These are phyloP conservation scores for Candida anutae DNA, from an alignment of 1,139 yeast species.

Conservation along the genomic window DNA sequence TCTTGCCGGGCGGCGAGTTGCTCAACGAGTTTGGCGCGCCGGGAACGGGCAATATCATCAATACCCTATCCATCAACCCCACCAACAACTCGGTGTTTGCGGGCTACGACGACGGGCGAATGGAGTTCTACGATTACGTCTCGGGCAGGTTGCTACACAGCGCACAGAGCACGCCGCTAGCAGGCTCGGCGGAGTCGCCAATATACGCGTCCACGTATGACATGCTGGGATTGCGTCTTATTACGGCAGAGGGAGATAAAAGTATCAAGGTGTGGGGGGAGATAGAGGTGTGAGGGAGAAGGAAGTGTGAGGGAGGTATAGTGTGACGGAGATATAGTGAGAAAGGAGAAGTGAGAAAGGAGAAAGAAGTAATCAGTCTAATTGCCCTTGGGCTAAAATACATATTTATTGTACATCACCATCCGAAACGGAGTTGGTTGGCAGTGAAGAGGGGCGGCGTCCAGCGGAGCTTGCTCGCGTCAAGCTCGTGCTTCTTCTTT, in stretches of 20 bases:
- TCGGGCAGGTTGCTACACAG: conserved; percentile 58
- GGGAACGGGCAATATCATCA: conserved; percentile 47
- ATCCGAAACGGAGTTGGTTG: conserved; percentile 89
- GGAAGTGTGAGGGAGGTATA: no score
- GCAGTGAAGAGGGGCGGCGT: conserved; percentile 96
- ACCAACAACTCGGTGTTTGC: conserved; percentile 62
- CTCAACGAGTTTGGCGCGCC: conserved; percentile 41
- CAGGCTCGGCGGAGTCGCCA: conserved; percentile 66
- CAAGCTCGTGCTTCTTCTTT: conserved; percentile 72
- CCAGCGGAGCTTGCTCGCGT: conserved; percentile 72
- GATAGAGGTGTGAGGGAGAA: no score
- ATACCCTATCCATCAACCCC: conserved; percentile 59
- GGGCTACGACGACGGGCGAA: conserved; percentile 78
- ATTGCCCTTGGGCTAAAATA: no score
- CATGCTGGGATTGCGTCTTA: conserved; percentile 66
- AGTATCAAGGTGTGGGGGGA: conserved; percentile 81
- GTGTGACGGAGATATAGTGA: conserved; percentile 2
- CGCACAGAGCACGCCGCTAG: conserved; percentile 45
- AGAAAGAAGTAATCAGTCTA: no score
- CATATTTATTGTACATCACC: conserved; percentile 38
- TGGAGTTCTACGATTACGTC: conserved; percentile 74
- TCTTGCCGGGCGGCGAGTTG: conserved; percentile 68
- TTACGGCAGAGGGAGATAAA: conserved; percentile 88
- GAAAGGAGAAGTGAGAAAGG: no score
- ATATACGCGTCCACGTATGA: conserved; percentile 72